phyloP scores from a whole-genome alignment of 2,329 filamentous ascomycete species.

The Cephalotrichum gorgonifer region DNA sequence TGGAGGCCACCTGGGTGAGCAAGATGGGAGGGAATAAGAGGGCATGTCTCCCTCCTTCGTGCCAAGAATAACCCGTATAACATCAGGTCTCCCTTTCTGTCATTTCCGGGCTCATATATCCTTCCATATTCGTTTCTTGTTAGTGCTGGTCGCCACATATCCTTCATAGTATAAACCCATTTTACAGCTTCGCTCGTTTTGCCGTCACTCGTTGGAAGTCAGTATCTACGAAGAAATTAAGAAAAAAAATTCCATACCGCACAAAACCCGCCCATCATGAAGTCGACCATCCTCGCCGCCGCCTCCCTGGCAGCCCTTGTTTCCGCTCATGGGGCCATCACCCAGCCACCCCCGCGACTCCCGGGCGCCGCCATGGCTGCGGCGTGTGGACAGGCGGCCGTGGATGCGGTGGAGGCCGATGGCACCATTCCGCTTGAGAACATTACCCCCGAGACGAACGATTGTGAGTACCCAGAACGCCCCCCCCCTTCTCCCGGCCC shows the following conservation, averaged over 20 bases:
- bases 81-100: too few relatives aligned
- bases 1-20: too few relatives aligned
- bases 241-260: neutral
- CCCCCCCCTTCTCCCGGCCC: too few relatives aligned
- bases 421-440: constrained; percentile 24
- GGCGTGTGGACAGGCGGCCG: constrained; percentile 29
- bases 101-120: too few relatives aligned
- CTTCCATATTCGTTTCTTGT: neutral
- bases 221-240: too few relatives aligned
- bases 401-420: constrained; percentile 22
- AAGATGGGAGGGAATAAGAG: too few relatives aligned
- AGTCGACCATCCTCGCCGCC: neutral
- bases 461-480: too few relatives aligned
- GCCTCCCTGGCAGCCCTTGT: constrained; percentile 12
- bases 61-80: too few relatives aligned
- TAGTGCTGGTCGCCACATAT: neutral
- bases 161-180: neutral
- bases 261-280: neutral
- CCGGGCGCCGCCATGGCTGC: constrained; percentile 30
- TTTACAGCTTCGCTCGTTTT: neutral
- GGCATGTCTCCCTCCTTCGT: too few relatives aligned
- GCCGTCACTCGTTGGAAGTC: too few relatives aligned
- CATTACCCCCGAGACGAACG: constrained; percentile 11
- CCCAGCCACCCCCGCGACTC: constrained; percentile 26
- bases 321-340: constrained; percentile 33